phyloP scores from a whole-genome alignment of 495 filamentous ascomycete species.

The Penicillium taxi region DNA sequence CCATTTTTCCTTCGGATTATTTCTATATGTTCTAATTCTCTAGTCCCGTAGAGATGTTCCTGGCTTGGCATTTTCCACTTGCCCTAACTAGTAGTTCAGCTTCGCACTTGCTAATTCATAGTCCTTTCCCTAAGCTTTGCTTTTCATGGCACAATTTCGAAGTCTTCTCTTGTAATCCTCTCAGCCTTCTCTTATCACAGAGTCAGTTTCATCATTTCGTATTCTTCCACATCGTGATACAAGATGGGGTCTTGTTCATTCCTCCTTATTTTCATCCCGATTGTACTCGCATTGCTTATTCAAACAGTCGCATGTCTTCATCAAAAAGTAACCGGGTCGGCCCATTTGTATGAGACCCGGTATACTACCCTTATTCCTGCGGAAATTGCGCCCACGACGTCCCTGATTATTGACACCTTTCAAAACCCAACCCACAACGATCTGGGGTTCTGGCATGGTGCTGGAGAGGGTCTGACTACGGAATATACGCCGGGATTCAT shows the following conservation, averaged over 20 bases:
- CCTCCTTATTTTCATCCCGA: neutral
- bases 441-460: constrained; percentile 64
- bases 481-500: constrained; percentile 44
- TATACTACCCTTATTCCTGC: neutral
- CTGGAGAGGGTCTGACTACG: constrained; percentile 51
- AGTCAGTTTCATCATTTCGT: constrained; percentile 2
- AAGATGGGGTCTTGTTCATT: neutral
- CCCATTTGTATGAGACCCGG: constrained; percentile 7
- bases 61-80: too few relatives aligned
- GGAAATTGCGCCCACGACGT: constrained; percentile 1
- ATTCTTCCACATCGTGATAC: neutral
- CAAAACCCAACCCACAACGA: constrained; percentile 47
- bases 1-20: too few relatives aligned
- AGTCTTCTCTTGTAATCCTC: too few relatives aligned
- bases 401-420: constrained; percentile 64
- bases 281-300: constrained; percentile 3
- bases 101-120: too few relatives aligned
- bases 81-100: too few relatives aligned
- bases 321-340: constrained; percentile 1
- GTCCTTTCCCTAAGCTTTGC: too few relatives aligned
- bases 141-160: too few relatives aligned
- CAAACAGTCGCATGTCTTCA: neutral
- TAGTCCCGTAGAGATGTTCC: too few relatives aligned
- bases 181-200: too few relatives aligned
- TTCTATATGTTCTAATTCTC: too few relatives aligned